A percentile compares a stretch with the other conserved stretches of the same genome.
phyloP scores from a whole-genome alignment of 805 yeast genomes.

The Ogataea salicorniae region DNA sequence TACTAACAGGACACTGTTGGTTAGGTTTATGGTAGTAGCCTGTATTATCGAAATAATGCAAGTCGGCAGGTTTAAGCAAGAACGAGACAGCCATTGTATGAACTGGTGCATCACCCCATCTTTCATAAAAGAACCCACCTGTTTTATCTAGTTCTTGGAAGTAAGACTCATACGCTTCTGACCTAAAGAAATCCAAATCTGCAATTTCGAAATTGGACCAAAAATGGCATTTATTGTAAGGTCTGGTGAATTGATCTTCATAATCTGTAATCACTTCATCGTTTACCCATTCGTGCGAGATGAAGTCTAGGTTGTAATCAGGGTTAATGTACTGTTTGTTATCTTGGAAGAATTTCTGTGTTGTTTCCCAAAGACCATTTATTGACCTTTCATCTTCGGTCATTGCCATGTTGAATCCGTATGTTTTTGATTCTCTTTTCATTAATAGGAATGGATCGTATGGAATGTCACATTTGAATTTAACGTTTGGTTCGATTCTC shows the following conservation, averaged over 20 bases:
- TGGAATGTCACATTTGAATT: constrained; percentile 45
- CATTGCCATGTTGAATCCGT: constrained; percentile 47
- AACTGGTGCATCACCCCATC: constrained; percentile 80
- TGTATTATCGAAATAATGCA: constrained; percentile 57
- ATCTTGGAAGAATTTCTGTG: constrained; percentile 37
- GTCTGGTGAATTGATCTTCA: constrained; percentile 26
- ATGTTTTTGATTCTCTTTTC: constrained; percentile 41
- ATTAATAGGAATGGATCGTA: constrained; percentile 44
- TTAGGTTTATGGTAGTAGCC: constrained; percentile 56
- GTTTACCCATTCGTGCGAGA: constrained; percentile 38
- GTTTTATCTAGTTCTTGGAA: constrained; percentile 53
- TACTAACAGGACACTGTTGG: constrained; percentile 52
- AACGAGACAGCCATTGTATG: constrained; percentile 61
- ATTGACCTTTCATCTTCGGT: constrained; percentile 44
- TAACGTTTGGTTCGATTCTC: constrained; percentile 53
- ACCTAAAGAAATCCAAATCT: constrained; percentile 50
- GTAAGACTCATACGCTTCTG: constrained; percentile 47
- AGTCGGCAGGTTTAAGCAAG: constrained; percentile 40
- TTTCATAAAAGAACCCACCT: constrained; percentile 68
- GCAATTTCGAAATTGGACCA: constrained; percentile 71
- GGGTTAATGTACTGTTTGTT: constrained; percentile 34
- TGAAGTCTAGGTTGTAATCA: constrained; percentile 39
- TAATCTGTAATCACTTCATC: constrained; percentile 33
- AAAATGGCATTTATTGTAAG: constrained; percentile 52
- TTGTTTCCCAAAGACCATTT: constrained; percentile 44